These are phyloP conservation scores for Aspergillus biplanus DNA, from an alignment of 495 filamentous ascomycete genomes.

Conservation along the genomic window DNA sequence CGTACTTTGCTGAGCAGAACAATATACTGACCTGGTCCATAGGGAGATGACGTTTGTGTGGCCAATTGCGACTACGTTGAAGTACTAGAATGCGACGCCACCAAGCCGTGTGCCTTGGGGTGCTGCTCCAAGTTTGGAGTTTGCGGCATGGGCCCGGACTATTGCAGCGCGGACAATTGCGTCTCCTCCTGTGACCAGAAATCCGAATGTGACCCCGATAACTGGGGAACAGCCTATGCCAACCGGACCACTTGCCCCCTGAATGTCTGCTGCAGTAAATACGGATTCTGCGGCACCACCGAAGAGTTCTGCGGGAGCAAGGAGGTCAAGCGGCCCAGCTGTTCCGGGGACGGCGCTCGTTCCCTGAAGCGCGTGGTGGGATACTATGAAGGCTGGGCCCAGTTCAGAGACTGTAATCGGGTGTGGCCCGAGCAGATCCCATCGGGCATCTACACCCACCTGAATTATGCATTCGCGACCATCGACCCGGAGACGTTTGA, in stretches of 20 bases:
- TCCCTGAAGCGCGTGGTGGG: conserved; percentile 20
- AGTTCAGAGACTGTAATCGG: conserved; percentile 16
- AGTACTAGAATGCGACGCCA: conserved; percentile 17
- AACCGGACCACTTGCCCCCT: conserved; percentile 28
- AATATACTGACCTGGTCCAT: too few species aligned
- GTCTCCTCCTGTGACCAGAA: conserved; percentile 29
- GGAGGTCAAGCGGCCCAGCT: conserved; percentile 9
- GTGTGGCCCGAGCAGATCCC: conserved; percentile 25
- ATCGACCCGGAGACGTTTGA: conserved; percentile 42
- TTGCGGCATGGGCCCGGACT: conserved; percentile 30
- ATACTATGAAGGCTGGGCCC: conserved; percentile 33
- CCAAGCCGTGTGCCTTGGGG: conserved; percentile 25
- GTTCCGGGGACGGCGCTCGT: background rate
- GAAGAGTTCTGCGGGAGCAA: conserved; percentile 26
- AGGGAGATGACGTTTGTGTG: conserved; percentile 18
- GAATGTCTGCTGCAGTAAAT: conserved; percentile 39
- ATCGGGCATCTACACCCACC: conserved; percentile 37
- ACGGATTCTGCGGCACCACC: conserved; percentile 36
- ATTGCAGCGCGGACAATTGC: conserved; percentile 25
- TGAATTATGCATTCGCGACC: conserved; percentile 49
- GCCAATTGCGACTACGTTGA: conserved; percentile 23
- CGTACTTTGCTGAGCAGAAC: background rate
- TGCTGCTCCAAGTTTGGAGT: conserved; percentile 20
- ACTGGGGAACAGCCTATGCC: conserved; percentile 21
- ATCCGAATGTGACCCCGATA: conserved; percentile 34